These are phyloP conservation scores for Penicillium taxi DNA, from an alignment of 495 filamentous ascomycete species.

Conservation along the genomic window DNA sequence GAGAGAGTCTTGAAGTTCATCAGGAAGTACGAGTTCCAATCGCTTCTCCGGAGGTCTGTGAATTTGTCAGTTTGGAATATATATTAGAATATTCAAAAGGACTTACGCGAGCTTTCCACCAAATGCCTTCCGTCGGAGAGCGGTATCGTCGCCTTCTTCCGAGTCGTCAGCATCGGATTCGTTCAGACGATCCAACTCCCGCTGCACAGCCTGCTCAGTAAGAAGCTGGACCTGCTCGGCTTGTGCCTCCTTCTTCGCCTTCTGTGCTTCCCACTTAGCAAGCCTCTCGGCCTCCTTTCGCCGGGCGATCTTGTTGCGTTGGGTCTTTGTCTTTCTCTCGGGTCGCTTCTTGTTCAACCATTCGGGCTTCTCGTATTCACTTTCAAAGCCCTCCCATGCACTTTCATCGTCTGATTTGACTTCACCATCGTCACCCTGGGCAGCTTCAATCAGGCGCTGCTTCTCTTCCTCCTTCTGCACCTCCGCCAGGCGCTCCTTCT, in stretches of 20 bases:
- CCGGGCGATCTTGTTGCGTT: constrained; percentile 79
- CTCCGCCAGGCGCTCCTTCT: constrained; percentile 65
- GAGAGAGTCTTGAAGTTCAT: constrained; percentile 88
- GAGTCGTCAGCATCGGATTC: constrained; percentile 48
- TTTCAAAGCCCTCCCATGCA: constrained; percentile 80
- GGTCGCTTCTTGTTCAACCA: constrained; percentile 62
- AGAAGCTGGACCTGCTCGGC: constrained; percentile 55
- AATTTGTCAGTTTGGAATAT: constrained; percentile 17
- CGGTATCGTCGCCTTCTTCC: constrained; percentile 45
- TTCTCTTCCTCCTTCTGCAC: constrained; percentile 55
- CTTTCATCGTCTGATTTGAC: constrained; percentile 75
- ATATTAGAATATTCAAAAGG: constrained; percentile 1
- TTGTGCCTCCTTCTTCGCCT: constrained; percentile 63
- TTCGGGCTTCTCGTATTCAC: constrained; percentile 54
- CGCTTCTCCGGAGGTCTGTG: constrained; percentile 63
- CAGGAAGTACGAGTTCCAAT: constrained; percentile 82
- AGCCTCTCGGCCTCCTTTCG: constrained; percentile 77
- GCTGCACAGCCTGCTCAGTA: constrained; percentile 51
- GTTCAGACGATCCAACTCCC: constrained; percentile 40
- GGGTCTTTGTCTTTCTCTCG: constrained; percentile 72
- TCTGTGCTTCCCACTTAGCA: constrained; percentile 59
- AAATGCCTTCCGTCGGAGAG: constrained; percentile 63
- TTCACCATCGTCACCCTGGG: constrained; percentile 57
- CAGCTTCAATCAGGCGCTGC: constrained; percentile 46
- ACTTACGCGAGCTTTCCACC: constrained; percentile 59